These are phyloP conservation scores for Spathaspora boniae DNA, from an alignment of 805 yeast species.

Conservation along the genomic window DNA sequence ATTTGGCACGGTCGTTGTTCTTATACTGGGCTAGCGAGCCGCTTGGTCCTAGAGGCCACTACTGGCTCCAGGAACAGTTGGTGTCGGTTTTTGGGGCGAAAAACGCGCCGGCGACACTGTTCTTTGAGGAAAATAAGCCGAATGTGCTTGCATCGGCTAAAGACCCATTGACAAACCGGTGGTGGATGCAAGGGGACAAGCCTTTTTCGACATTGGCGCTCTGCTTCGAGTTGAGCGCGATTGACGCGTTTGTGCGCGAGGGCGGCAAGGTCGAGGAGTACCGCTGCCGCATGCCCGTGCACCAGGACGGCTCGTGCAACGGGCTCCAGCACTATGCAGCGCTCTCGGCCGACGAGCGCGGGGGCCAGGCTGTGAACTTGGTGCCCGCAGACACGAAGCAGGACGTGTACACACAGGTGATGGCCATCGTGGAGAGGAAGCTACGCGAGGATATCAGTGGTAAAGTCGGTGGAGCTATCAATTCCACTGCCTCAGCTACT, in stretches of 20 bases:
- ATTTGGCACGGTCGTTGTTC: conserved; percentile 28
- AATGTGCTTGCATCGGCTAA: conserved; percentile 25
- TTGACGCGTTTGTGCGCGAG: conserved; percentile 13
- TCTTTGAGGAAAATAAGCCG: conserved; percentile 20
- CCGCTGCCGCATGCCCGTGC: conserved; percentile 32
- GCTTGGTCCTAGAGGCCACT: conserved; percentile 31
- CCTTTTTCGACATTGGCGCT: conserved; percentile 40
- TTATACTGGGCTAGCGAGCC: conserved; percentile 37
- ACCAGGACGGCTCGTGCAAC: conserved; percentile 45
- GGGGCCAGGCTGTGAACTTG: conserved; percentile 39
- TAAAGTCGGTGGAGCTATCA: neutral
- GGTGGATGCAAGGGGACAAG: conserved; percentile 37
- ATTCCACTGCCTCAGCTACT: too few species aligned
- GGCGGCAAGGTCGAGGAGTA: conserved; percentile 21
- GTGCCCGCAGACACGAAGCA: conserved; percentile 17
- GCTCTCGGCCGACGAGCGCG: conserved; percentile 32
- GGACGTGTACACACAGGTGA: conserved; percentile 34
- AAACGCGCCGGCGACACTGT: conserved; percentile 18
- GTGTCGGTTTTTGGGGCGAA: conserved; percentile 29
- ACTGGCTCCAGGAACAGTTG: conserved; percentile 39
- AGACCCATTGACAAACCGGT: conserved; percentile 23
- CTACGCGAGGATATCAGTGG: conserved; percentile 7
- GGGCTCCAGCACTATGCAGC: conserved; percentile 48
- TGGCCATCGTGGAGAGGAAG: conserved; percentile 19
- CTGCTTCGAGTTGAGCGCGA: conserved; percentile 27